phyloP scores from a whole-genome alignment of 495 filamentous ascomycete species.

The Penicillium longicatenatum region DNA sequence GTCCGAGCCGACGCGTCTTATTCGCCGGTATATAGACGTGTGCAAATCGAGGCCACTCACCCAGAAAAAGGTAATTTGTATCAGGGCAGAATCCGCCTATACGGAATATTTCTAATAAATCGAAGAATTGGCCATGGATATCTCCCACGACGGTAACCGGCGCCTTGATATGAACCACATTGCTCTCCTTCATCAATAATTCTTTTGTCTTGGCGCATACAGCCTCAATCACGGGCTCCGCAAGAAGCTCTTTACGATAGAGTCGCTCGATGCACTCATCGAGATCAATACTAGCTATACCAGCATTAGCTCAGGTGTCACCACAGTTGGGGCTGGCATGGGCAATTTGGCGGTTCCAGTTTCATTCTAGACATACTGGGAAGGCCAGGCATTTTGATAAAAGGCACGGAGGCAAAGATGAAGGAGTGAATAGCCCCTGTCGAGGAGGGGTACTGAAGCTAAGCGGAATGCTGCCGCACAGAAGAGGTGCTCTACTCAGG shows the following conservation, averaged over 20 bases:
- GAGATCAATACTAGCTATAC: constrained; percentile 87
- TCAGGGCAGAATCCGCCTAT: constrained; percentile 96
- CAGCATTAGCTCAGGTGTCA: constrained; percentile 7
- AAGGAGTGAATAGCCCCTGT: constrained; percentile 2
- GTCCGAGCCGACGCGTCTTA: background rate
- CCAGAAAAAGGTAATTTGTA: constrained; percentile 96
- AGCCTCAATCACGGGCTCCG: constrained; percentile 97
- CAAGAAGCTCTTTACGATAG: constrained; percentile 93
- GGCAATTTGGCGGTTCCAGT: too few relatives aligned
- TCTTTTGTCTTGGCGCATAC: constrained; percentile 99
- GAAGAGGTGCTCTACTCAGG: constrained; percentile 10
- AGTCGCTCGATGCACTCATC: constrained; percentile 96
- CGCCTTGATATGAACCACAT: constrained; percentile 94
- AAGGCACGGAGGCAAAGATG: constrained; percentile 3
- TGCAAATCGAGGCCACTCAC: constrained; percentile 46
- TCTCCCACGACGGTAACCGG: constrained; percentile 99
- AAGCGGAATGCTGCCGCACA: background rate
- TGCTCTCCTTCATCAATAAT: constrained; percentile 98
- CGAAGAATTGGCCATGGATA: constrained; percentile 98
- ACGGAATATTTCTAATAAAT: constrained; percentile 98
- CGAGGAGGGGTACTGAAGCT: background rate
- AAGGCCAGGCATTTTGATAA: constrained; percentile 75
- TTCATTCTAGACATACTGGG: constrained; percentile 61
- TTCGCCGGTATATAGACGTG: background rate
- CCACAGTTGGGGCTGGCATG: background rate